Conservation (phyloP, 2,329 filamentous ascomycete genomes). For the Aspergillus vadensis region DNA sequence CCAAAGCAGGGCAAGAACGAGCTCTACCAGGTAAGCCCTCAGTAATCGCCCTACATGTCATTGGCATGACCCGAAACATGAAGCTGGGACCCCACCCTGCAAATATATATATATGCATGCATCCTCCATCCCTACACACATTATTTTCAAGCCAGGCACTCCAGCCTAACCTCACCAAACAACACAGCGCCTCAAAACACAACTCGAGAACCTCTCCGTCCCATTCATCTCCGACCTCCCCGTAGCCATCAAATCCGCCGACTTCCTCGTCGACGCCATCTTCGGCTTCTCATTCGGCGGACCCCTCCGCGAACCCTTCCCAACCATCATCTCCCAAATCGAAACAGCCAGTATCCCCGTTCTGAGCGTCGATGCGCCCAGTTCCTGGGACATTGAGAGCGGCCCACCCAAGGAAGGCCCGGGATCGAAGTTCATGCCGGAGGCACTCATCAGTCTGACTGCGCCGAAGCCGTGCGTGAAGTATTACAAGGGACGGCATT, state of each 20-base stretch:
- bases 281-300: slow-evolving; percentile 96
- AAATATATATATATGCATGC: too few relatives aligned
- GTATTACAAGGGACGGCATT: slow-evolving; percentile 84
- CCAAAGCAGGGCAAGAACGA: slow-evolving; percentile 91
- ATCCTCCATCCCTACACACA: neutral
- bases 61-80: neutral
- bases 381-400: slow-evolving; percentile 88
- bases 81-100: too few relatives aligned
- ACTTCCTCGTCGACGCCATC: slow-evolving; percentile 88
- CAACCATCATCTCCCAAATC: slow-evolving; percentile 74
- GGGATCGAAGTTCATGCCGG: slow-evolving; percentile 78
- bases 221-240: slow-evolving; percentile 74
- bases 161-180: neutral
- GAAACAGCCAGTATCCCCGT: slow-evolving; percentile 74
- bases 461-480: slow-evolving; percentile 89
- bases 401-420: slow-evolving; percentile 78
- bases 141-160: too few relatives aligned
- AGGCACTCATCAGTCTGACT: slow-evolving; percentile 80
- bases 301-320: slow-evolving; percentile 90
- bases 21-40: slow-evolving; percentile 69
- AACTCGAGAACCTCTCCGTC: slow-evolving; percentile 79
- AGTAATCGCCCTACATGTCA: neutral
- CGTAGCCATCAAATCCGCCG: slow-evolving; percentile 64
- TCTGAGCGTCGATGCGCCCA: slow-evolving; percentile 87
- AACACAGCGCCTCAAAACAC: slow-evolving; percentile 72